These are phyloP conservation scores for Trichoderma brevicompactum DNA, from an alignment of 2,329 filamentous ascomycete genomes.

Conservation along the genomic window DNA sequence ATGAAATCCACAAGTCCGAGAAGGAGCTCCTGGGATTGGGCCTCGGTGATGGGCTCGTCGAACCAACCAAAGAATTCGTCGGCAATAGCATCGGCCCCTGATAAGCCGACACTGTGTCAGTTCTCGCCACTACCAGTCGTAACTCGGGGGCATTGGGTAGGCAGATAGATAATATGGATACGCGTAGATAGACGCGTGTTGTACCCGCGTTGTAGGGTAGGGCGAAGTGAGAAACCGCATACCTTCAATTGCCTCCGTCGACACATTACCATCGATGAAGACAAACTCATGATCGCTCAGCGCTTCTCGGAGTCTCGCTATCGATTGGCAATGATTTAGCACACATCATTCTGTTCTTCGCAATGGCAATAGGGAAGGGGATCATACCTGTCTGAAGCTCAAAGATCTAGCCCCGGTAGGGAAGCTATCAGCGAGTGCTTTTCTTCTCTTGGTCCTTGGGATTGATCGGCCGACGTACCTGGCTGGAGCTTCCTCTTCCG, in stretches of 20 bases:
- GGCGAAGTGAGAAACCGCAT: background rate
- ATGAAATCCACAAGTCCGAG: background rate
- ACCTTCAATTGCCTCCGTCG: constrained; percentile 1
- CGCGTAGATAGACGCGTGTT: background rate
- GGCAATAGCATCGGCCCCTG: constrained; percentile 8
- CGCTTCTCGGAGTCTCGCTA: constrained; percentile 7
- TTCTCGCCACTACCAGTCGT: background rate
- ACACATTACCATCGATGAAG: constrained; percentile 1
- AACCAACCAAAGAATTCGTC: background rate
- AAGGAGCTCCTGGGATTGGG: background rate
- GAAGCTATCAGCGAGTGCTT: background rate
- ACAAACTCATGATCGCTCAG: constrained; percentile 18
- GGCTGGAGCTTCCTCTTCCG: background rate
- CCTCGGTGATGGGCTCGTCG: background rate
- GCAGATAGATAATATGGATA: background rate
- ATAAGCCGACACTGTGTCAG: background rate
- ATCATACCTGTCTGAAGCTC: constrained; percentile 2
- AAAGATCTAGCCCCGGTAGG: background rate
- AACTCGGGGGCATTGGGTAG: no score
- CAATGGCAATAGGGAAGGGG: no score
- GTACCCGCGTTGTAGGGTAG: background rate
- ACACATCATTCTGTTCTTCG: background rate
- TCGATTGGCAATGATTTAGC: background rate
- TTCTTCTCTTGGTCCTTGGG: background rate
- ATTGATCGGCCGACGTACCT: constrained; percentile 9